These are phyloP conservation scores for Tetrahymena elliotti DNA, from an alignment of 73 alveolate genomes.

Conservation along the genomic window DNA sequence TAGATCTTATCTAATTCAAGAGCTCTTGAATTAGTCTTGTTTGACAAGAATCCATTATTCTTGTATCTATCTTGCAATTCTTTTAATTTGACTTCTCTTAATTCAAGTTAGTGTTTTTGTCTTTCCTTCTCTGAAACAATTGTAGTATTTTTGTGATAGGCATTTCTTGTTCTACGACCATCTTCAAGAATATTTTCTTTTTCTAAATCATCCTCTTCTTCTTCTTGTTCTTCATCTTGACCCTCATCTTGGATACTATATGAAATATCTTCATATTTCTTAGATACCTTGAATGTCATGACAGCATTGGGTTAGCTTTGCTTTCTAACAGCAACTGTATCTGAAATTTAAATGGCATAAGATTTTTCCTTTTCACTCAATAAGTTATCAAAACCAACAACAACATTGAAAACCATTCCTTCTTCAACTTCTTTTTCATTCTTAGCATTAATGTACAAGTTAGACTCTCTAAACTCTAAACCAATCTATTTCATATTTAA, in stretches of 20 bases:
- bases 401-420: slow-evolving; percentile 50
- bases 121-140: slow-evolving; percentile 59
- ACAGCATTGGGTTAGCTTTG: slow-evolving; percentile 24
- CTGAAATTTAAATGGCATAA: slow-evolving; percentile 47
- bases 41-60: slow-evolving; percentile 54
- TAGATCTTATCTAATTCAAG: slow-evolving; percentile 65
- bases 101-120: slow-evolving; percentile 67
- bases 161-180: slow-evolving; percentile 54
- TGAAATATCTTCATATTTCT: slow-evolving; percentile 54
- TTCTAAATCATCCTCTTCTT: neutral
- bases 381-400: slow-evolving; percentile 38
- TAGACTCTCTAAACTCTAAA: slow-evolving; percentile 33
- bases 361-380: slow-evolving; percentile 37
- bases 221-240: slow-evolving; percentile 26
- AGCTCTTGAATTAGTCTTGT: slow-evolving; percentile 45
- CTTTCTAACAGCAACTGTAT: slow-evolving; percentile 18
- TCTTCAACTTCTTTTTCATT: slow-evolving; percentile 44
- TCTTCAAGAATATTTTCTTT: neutral
- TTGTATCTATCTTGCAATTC: slow-evolving; percentile 70
- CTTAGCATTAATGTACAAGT: slow-evolving; percentile 42
- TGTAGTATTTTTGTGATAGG: slow-evolving; percentile 44
- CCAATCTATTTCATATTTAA: neutral
- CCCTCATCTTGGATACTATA: slow-evolving; percentile 56
- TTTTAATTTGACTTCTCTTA: slow-evolving; percentile 58
- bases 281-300: slow-evolving; percentile 41